phyloP scores from a whole-genome alignment of 139 green algal species.

The Chloropicon primus region DNA sequence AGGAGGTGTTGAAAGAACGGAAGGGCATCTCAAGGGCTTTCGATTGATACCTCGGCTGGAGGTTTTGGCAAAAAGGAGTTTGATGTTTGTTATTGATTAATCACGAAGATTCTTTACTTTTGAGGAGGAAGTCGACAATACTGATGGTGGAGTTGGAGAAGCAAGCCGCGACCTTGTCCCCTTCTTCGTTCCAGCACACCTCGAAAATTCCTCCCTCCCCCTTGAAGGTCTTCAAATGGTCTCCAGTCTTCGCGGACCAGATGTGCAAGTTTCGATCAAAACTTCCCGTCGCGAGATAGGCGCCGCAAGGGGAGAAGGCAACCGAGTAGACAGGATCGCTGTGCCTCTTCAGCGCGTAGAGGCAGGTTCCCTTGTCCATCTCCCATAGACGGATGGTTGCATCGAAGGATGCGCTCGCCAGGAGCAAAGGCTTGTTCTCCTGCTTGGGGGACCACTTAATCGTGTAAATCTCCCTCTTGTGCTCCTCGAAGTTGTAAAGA shows the following conservation, averaged over 20 bases:
- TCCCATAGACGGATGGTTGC: constrained; percentile 72
- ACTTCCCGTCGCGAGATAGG: constrained; percentile 56
- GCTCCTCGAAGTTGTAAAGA: constrained; percentile 45
- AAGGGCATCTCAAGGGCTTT: too few species aligned
- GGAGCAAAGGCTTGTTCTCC: constrained; percentile 37
- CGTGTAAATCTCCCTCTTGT: constrained; percentile 80
- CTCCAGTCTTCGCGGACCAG: constrained; percentile 53
- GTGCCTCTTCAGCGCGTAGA: constrained; percentile 48
- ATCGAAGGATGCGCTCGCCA: constrained; percentile 73
- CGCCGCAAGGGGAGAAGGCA: constrained; percentile 61
- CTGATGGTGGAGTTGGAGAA: constrained; percentile 52
- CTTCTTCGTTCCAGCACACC: constrained; percentile 63
- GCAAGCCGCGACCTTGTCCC: constrained; percentile 53
- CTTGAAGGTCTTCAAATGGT: constrained; percentile 41
- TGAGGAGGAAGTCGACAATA: constrained; percentile 66
- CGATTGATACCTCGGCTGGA: too few species aligned
- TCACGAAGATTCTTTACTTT: too few species aligned
- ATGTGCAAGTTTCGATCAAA: constrained; percentile 66
- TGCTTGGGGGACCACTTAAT: constrained; percentile 71
- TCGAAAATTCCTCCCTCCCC: constrained; percentile 70
- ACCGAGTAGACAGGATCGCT: constrained; percentile 68
- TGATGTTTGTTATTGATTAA: too few species aligned
- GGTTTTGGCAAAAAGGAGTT: too few species aligned
- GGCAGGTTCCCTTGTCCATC: constrained; percentile 39
- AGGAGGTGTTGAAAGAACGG: too few species aligned